phyloP scores from a whole-genome alignment of 164 flowering plant species.

The Annona cherimola region DNA sequence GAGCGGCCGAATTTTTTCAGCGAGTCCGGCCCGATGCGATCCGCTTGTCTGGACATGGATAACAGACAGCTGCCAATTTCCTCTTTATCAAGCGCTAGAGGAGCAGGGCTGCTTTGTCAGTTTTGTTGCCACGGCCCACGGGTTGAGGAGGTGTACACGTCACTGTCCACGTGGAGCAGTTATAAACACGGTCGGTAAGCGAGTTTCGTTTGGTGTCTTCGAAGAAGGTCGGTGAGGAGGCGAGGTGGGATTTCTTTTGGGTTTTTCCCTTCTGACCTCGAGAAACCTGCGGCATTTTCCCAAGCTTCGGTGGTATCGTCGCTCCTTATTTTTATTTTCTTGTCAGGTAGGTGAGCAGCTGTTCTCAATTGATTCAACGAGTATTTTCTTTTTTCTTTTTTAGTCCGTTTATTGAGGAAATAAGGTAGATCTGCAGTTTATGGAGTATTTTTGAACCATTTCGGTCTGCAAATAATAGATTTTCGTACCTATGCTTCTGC shows the following conservation, averaged over 20 bases:
- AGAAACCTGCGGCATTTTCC: background rate
- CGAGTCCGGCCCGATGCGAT: too few relatives aligned
- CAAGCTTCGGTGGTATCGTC: background rate
- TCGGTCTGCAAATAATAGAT: too few relatives aligned
- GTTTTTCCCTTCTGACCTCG: background rate
- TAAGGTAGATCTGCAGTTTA: background rate
- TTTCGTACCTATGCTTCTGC: too few relatives aligned
- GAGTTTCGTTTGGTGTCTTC: background rate
- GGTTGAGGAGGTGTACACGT: background rate
- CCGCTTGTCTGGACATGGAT: too few relatives aligned
- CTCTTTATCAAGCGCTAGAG: too few relatives aligned
- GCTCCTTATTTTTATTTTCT: background rate
- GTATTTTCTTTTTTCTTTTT: background rate
- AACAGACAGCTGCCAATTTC: too few relatives aligned
- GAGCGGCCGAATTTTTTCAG: too few relatives aligned
- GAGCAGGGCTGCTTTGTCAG: too few relatives aligned
- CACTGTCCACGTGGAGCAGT: background rate
- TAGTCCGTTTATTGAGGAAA: background rate
- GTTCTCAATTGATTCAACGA: background rate
- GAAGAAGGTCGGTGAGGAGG: background rate
- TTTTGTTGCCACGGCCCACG: background rate
- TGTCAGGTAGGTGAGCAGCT: background rate
- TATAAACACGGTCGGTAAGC: background rate
- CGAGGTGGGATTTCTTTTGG: background rate
- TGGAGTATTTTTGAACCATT: background rate